Evolutionary conservation across 1,139 yeast genomes (phyloP).

Genomic region (Suhomyces atakaporum): DNA sequence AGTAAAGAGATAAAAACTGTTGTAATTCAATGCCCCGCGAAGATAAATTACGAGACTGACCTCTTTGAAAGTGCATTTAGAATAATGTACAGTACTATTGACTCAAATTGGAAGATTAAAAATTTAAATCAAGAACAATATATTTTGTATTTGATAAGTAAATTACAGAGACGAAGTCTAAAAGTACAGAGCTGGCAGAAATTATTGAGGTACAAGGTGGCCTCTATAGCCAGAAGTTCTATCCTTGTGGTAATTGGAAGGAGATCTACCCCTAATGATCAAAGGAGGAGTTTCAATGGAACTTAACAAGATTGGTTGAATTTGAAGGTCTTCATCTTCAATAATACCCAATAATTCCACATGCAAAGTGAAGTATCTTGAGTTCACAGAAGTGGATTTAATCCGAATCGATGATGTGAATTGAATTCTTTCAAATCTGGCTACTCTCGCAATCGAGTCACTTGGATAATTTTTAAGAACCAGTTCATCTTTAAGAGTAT

Average conservation of each 20-base stretch:
- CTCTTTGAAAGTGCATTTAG: too few species aligned
- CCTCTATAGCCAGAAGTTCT: constrained; percentile 42
- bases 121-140: constrained; percentile 7
- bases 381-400: constrained; percentile 47
- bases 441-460: constrained; percentile 58
- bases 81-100: too few species aligned
- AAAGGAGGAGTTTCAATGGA: constrained; percentile 61
- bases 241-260: constrained; percentile 58
- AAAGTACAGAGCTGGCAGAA: constrained; percentile 6
- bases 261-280: constrained; percentile 68
- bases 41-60: too few species aligned
- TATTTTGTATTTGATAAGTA: constrained; percentile 4
- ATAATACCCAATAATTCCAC: constrained; percentile 56
- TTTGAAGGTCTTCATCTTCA: constrained; percentile 42
- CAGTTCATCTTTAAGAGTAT: constrained; percentile 34
- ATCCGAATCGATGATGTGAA: constrained; percentile 62
- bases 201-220: constrained; percentile 12
- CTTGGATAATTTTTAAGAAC: constrained; percentile 48
- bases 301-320: constrained; percentile 42
- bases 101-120: neutral
- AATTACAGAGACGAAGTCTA: constrained; percentile 11
- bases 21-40: neutral
- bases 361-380: constrained; percentile 52
- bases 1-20: too few species aligned
- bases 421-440: constrained; percentile 68